Conservation (phyloP, 352 stramenopile genomes). For the Phytopythium delawarense region DNA sequence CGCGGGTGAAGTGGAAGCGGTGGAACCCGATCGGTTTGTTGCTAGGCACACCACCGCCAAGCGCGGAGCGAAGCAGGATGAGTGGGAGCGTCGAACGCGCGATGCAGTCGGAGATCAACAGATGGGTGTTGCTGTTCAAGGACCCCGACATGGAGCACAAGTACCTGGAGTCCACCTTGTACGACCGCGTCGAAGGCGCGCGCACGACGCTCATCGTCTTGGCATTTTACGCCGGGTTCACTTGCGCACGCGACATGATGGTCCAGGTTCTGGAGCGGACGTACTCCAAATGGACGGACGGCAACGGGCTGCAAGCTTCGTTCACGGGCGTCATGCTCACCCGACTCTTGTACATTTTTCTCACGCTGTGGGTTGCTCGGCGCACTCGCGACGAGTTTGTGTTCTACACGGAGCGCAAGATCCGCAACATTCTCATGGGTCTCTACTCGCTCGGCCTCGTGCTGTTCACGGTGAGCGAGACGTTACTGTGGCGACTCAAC, state of each 20-base stretch:
- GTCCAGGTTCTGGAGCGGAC: conserved; percentile 38
- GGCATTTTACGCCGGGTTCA: conserved; percentile 58
- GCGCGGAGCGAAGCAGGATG: conserved; percentile 11
- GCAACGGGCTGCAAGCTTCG: conserved; percentile 24
- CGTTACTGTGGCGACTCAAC: conserved; percentile 55
- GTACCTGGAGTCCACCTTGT: conserved; percentile 63
- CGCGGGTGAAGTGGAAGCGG: conserved; percentile 48
- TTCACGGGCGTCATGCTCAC: conserved; percentile 35
- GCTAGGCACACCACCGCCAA: conserved; percentile 40
- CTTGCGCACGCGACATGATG: conserved; percentile 54
- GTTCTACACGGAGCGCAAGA: conserved; percentile 51
- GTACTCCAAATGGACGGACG: conserved; percentile 30
- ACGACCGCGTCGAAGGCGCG: conserved; percentile 57
- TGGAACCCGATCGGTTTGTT: conserved; percentile 55
- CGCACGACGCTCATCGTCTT: conserved; percentile 54
- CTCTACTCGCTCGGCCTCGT: conserved; percentile 58
- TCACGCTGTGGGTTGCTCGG: conserved; percentile 23
- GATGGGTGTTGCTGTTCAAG: conserved; percentile 58
- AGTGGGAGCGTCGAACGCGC: conserved; percentile 35
- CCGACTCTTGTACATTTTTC: conserved; percentile 22
- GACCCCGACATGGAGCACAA: conserved; percentile 71
- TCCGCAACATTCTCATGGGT: conserved; percentile 57
- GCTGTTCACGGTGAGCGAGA: conserved; percentile 43
- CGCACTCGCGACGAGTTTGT: conserved; percentile 42
- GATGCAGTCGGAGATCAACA: conserved; percentile 64